Evolutionary conservation across 805 yeast genomes (phyloP).

Genomic region (Myxozyma sirexii): DNA sequence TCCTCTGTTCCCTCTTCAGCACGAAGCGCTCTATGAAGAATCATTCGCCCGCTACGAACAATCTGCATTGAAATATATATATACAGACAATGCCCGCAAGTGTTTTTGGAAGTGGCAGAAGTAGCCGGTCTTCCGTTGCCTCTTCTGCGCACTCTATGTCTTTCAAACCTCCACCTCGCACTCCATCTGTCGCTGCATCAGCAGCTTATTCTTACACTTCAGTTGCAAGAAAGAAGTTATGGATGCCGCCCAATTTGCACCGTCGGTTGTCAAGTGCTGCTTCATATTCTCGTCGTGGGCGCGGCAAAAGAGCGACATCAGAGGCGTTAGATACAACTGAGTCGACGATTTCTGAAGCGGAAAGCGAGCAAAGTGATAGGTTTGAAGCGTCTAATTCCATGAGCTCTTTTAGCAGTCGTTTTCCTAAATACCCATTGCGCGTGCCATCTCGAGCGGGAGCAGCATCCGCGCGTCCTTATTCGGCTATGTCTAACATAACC

Average conservation of each 20-base stretch:
- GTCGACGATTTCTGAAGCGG: too few relatives aligned
- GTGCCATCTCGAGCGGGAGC: conserved; percentile 6
- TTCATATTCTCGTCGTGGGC: background rate
- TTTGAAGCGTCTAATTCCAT: too few relatives aligned
- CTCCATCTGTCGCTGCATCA: background rate
- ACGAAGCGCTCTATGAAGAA: too few relatives aligned
- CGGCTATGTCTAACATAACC: conserved; percentile 19
- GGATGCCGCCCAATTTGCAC: background rate
- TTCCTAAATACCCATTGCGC: background rate
- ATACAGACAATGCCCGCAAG: background rate
- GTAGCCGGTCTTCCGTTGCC: background rate
- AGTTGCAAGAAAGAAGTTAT: background rate
- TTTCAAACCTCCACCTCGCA: background rate
- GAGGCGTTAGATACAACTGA: background rate
- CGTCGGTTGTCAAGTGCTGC: background rate
- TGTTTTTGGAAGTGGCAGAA: background rate
- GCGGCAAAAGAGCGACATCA: background rate
- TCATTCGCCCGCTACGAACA: too few relatives aligned
- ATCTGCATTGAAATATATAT: too few relatives aligned
- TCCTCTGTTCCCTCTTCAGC: too few relatives aligned
- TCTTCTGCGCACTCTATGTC: background rate
- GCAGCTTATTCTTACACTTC: background rate
- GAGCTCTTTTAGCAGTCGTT: too few relatives aligned
- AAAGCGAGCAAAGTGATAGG: too few relatives aligned
- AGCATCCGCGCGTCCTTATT: conserved; percentile 12